Percentiles rank a stretch among this genome's conserved stretches.
phyloP scores from a whole-genome alignment of 2,329 filamentous ascomycete genomes.

The Pseudogymnoascus sp. region DNA sequence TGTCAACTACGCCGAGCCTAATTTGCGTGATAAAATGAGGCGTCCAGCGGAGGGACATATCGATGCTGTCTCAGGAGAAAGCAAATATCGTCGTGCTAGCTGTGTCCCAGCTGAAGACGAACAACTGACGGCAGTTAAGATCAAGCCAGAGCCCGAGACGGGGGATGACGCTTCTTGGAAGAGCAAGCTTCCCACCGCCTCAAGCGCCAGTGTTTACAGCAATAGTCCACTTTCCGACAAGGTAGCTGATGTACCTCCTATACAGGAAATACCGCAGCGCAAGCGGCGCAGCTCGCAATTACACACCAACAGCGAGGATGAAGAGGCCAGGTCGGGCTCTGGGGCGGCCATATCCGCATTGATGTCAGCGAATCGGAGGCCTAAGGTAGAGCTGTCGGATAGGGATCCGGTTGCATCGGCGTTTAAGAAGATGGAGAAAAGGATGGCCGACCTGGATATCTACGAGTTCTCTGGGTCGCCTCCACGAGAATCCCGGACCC shows the following conservation, averaged over 20 bases:
- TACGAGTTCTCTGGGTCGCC: slow-evolving; percentile 25
- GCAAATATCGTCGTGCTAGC: slow-evolving; percentile 33
- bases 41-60: slow-evolving; percentile 67
- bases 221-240: slow-evolving; percentile 27
- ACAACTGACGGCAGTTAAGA: slow-evolving; percentile 11
- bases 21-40: slow-evolving; percentile 74
- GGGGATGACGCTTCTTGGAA: slow-evolving; percentile 25
- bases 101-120: slow-evolving; percentile 21
- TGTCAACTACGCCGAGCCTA: slow-evolving; percentile 77
- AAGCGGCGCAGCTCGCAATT: slow-evolving; percentile 26
- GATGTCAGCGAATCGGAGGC: slow-evolving; percentile 22
- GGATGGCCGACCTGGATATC: slow-evolving; percentile 21
- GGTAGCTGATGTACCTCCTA: slow-evolving; percentile 18
- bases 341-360: slow-evolving; percentile 24
- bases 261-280: slow-evolving; percentile 23
- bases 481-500: slow-evolving; percentile 5
- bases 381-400: slow-evolving; percentile 20
- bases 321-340: slow-evolving; percentile 13
- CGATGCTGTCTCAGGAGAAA: slow-evolving; percentile 63
- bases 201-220: slow-evolving; percentile 18
- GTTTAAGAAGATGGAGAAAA: slow-evolving; percentile 13
- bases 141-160: slow-evolving; percentile 24
- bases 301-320: slow-evolving; percentile 13
- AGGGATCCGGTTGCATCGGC: slow-evolving; percentile 14
- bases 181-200: slow-evolving; percentile 19